Conservation (phyloP, 139 green algal species). For the Pleodorina starrii region DNA sequence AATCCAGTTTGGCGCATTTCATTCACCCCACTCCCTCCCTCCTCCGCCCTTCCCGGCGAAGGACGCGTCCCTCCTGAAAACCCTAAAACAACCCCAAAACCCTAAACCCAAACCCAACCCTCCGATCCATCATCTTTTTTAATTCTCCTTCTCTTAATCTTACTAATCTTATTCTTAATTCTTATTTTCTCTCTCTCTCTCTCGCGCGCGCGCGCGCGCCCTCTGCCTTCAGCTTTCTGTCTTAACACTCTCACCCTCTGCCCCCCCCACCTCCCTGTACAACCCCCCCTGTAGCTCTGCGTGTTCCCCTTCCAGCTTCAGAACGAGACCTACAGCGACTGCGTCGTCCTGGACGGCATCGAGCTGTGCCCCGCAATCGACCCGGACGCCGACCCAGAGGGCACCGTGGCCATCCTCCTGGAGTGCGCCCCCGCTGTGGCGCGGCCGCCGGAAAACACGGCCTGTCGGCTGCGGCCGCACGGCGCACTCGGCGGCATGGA, state of each 20-base stretch:
- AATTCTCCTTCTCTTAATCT: too few species aligned
- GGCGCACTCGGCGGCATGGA: not conserved
- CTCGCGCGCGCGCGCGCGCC: too few species aligned
- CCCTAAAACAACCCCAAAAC: too few species aligned
- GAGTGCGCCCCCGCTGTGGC: conserved; percentile 23
- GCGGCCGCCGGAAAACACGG: not conserved
- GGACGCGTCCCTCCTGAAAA: too few species aligned
- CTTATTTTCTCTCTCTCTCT: too few species aligned
- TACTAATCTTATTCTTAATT: too few species aligned
- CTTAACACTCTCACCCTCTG: too few species aligned
- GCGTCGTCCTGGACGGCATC: not conserved
- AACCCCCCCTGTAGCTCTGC: conserved; percentile 35
- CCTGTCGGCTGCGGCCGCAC: not conserved
- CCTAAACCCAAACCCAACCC: not conserved
- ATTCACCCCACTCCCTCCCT: not conserved
- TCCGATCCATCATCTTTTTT: not conserved
- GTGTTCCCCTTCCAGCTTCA: conserved; percentile 30
- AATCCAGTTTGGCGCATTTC: not conserved
- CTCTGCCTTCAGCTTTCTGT: too few species aligned
- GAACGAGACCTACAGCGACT: conserved; percentile 40
- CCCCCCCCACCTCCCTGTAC: too few species aligned
- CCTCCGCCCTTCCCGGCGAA: too few species aligned
- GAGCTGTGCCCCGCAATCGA: not conserved
- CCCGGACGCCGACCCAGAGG: too few species aligned
- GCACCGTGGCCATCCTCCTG: not conserved